Evolutionary conservation across 805 yeast genomes (phyloP).

Genomic region (Pichia sporocuriosa): DNA sequence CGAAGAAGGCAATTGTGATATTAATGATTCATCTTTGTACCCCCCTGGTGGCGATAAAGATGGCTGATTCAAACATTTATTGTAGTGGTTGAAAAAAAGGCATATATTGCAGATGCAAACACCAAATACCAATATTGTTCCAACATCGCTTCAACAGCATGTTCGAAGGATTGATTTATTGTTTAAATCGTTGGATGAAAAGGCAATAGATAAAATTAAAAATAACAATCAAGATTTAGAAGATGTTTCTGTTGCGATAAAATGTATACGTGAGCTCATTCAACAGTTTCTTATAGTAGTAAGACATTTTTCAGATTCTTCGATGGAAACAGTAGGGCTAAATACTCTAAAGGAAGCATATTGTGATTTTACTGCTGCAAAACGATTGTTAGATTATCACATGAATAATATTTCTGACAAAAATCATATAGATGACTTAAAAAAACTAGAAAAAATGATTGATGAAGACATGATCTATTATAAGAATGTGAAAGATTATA

Average conservation of each 20-base stretch:
- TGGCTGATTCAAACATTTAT: too few species aligned
- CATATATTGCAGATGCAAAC: conserved; percentile 1
- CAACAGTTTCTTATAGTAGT: not conserved
- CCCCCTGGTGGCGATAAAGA: not conserved
- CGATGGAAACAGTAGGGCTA: conserved; percentile 4
- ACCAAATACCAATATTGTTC: conserved; percentile 5
- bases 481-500: conserved; percentile 7
- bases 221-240: not conserved
- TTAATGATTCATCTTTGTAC: too few species aligned
- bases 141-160: conserved; percentile 2
- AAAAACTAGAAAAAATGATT: not conserved
- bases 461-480: conserved; percentile 1
- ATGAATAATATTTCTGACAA: not conserved
- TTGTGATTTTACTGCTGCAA: conserved; percentile 4
- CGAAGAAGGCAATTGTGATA: too few species aligned
- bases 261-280: not conserved
- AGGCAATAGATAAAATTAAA: not conserved
- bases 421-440: not conserved
- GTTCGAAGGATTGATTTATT: conserved; percentile 2
- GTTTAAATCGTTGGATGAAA: conserved; percentile 4
- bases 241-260: not conserved
- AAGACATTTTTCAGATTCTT: not conserved
- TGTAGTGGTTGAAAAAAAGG: too few species aligned
- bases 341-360: conserved; percentile 5
- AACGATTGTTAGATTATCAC: conserved; percentile 1